Base-by-base conservation (phyloP, 1,139 yeast species). In the Lodderomyces parapsilosis region DNA sequence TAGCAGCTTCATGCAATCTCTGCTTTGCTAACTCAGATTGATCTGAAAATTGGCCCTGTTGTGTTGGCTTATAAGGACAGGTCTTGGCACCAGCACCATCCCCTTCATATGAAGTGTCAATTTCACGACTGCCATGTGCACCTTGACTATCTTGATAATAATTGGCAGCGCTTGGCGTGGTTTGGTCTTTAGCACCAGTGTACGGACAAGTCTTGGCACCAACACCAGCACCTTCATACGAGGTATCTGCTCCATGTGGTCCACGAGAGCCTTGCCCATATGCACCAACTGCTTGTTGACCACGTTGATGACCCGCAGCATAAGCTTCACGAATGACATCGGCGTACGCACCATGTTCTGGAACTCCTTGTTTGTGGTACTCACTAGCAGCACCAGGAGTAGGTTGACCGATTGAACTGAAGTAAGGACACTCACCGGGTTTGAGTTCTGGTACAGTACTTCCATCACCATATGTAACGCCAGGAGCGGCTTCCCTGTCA, bases 271-370 rank as follows among this genome's bases (percentile, higher is more conserved):
- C 50, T 13, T 14, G 8, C 13, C 48, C 49, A 33, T 36, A 43
- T 32, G 52, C 55, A 34, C 51, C 44, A 33, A 52, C 55, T 27
- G 43, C 40, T 5, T 36, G 20, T 28, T 43, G 45, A 36, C 45
- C 39, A 10, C 19, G 19, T 15, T 30, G 14, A 30, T n/a, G 33
- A 30, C 33, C 33, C 9, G 6, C 33, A 15, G 33, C 33, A 30
- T 30, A 15, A 15, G 33, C 33, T 30, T 30, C 33, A 15, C 33
- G 33, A 30, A 30, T 15, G 11, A 30, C 10, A 19, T 13, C 19
- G 3, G 33, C 33, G 10, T 30, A 11, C 5, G 19, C 36, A 30
- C 20, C 20, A 5, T 30, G 33, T 8, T 15, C 33, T 14, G 40
- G 18, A 30, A 9, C 22, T 10, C 20, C 19, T 41, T 27, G 32